A percentile compares a stretch with the other conserved stretches of the same genome.
These are phyloP conservation scores for Tolypocladium tundrense DNA, from an alignment of 2,329 filamentous ascomycete species.

Conservation along the genomic window DNA sequence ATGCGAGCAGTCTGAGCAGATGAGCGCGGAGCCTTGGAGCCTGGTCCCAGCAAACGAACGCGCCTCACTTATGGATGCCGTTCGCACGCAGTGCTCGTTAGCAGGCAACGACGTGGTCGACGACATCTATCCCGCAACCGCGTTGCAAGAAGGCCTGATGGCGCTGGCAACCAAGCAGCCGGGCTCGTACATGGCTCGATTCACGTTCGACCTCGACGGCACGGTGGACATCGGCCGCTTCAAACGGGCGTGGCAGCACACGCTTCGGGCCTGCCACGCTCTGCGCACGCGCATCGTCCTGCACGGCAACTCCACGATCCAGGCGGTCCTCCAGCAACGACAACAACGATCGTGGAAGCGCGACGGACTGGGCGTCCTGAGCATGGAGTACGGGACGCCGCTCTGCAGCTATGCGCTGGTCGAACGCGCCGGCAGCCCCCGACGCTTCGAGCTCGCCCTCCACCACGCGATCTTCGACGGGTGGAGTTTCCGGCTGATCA, in stretches of 20 bases:
- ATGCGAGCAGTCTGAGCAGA: neutral
- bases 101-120: slow-evolving; percentile 1
- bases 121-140: slow-evolving; percentile 29
- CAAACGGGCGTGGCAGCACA: slow-evolving; percentile 15
- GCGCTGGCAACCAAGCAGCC: slow-evolving; percentile 19
- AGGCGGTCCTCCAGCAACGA: no score
- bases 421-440: no score
- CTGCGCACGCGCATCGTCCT: slow-evolving; percentile 6
- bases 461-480: neutral
- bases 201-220: slow-evolving; percentile 11
- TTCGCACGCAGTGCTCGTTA: neutral
- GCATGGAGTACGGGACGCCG: neutral
- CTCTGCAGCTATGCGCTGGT: neutral
- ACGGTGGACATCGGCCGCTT: slow-evolving; percentile 12
- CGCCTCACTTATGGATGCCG: no score
- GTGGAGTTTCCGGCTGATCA: neutral
- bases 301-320: neutral
- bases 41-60: neutral
- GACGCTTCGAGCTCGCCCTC: neutral
- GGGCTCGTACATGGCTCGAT: slow-evolving; percentile 25
- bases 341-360: neutral
- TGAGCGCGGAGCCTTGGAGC: neutral
- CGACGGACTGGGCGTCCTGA: neutral
- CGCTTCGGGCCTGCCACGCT: slow-evolving; percentile 1
- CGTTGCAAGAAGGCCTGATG: slow-evolving; percentile 29